Evolutionary conservation across 1,284 basidiomycete genomes (phyloP), one percentile per base, ranked within the genome.

Genomic region (Sporisorium exsertum): DNA sequence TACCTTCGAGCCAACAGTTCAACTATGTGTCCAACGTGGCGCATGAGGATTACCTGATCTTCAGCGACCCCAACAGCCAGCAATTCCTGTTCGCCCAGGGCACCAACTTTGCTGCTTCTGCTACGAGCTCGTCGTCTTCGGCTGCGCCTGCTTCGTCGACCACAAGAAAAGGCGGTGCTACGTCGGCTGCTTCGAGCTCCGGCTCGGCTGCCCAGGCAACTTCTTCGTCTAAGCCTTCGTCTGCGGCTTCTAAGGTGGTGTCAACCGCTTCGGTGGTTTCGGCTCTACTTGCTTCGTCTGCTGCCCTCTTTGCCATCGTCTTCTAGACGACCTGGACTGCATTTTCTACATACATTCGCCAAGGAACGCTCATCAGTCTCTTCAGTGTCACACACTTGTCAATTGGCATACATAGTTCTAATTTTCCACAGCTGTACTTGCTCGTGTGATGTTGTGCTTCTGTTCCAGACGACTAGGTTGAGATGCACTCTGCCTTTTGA

Each of bases 41-140:
- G 22, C 80, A 81, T 57, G 76, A 81, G 26, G 80, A 81, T 37
- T 80, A 81, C 61, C 35, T 74, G 20, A 79, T 81, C 50, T 72
- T 81, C 33, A 70, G 64, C 50, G 73, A 78, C 45, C 73, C 75
- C 33, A 67, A 37, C 27, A 62, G 64, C 22, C 78, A 79, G 55
- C 53, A 65, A 32, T 77, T 64, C 53, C 53, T 81, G 27, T 81
- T 81, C 49, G 42, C 49, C 4, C 59, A 66, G 29, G 63, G 63
- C 35, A 42, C 63, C 50, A 51, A 69, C 55, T 58, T 53, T 51
- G 57, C 53, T 18, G 37, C 54, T 15, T 24, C 58, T 47, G 46
- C 46, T 10, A 45, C 56, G 1, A 27, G 55, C 32, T 29, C 53
- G 13, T 42, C 61, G 7, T 27, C 54, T 3, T 27, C 43, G 9